These are phyloP conservation scores for Henckelia pumila DNA, from an alignment of 257 asterid genomes.

Conservation along the genomic window DNA sequence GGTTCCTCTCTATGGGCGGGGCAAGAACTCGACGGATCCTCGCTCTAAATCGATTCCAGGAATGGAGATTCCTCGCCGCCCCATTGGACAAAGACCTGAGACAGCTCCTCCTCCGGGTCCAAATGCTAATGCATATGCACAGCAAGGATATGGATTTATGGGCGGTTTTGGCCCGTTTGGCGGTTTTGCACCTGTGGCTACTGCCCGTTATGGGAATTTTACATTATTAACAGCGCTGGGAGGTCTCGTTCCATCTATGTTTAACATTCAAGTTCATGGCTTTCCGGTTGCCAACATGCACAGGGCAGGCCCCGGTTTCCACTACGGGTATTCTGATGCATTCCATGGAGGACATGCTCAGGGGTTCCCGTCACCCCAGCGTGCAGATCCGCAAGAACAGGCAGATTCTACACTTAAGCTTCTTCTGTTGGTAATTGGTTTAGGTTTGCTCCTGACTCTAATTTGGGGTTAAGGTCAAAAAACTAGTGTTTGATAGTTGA, in stretches of 20 bases:
- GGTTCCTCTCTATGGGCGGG: slow-evolving; percentile 42
- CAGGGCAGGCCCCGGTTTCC: slow-evolving; percentile 63
- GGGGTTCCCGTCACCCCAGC: slow-evolving; percentile 27
- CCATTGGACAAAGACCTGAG: slow-evolving; percentile 55
- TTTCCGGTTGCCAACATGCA: slow-evolving; percentile 46
- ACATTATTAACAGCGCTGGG: slow-evolving; percentile 48
- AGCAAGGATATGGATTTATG: slow-evolving; percentile 46
- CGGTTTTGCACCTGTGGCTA: slow-evolving; percentile 47
- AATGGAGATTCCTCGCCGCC: slow-evolving; percentile 54
- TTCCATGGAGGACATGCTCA: slow-evolving; percentile 54
- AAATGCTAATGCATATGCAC: slow-evolving; percentile 38
- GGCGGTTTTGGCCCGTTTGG: slow-evolving; percentile 52
- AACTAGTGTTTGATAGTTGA: too few relatives aligned
- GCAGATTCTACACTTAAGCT: not conserved
- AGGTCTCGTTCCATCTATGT: slow-evolving; percentile 47
- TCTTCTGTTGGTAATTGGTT: too few relatives aligned
- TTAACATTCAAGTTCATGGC: slow-evolving; percentile 53
- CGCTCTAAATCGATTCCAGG: slow-evolving; percentile 47
- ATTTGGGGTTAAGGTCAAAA: not conserved
- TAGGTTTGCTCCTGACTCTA: not conserved
- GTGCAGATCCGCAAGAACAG: not conserved
- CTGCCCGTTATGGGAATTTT: slow-evolving; percentile 52
- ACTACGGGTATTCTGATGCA: slow-evolving; percentile 46
- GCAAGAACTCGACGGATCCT: slow-evolving; percentile 36
- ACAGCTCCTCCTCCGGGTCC: slow-evolving; percentile 54